phyloP scores from a whole-genome alignment of 2,329 filamentous ascomycete species.

The Raffaelea albimanens region DNA sequence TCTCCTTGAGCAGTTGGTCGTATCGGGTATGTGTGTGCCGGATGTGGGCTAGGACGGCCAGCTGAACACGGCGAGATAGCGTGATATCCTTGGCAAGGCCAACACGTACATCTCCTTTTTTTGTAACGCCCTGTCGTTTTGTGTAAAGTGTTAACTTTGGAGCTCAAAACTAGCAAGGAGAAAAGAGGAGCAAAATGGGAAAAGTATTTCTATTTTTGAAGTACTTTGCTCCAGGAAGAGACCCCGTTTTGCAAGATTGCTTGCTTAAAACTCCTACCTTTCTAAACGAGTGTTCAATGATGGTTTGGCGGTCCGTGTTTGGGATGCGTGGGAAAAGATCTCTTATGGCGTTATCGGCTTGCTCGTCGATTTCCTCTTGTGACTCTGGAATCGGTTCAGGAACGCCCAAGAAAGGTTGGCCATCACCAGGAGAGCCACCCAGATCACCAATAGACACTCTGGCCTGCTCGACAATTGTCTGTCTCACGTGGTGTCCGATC shows the following conservation, averaged over 20 bases:
- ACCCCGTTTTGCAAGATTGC: too few species aligned
- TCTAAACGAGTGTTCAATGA: conserved; percentile 54
- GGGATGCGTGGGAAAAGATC: conserved; percentile 59
- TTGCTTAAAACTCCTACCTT: conserved; percentile 43
- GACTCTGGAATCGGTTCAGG: conserved; percentile 51
- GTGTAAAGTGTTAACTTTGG: too few species aligned
- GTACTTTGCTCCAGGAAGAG: not conserved
- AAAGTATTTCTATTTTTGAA: not conserved
- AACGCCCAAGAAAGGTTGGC: conserved; percentile 14
- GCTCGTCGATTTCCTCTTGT: conserved; percentile 50
- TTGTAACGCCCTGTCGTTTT: conserved; percentile 32
- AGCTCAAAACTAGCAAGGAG: not conserved
- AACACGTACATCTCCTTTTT: conserved; percentile 46
- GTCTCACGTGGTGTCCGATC: conserved; percentile 50
- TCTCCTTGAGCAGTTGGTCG: conserved; percentile 50
- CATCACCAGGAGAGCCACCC: conserved; percentile 17
- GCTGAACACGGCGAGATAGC: conserved; percentile 52
- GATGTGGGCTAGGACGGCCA: conserved; percentile 58
- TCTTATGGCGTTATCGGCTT: conserved; percentile 52
- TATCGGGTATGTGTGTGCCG: conserved; percentile 59
- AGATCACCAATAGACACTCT: conserved; percentile 18
- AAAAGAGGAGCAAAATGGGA: not conserved
- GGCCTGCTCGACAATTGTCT: conserved; percentile 50
- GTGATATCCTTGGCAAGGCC: conserved; percentile 46
- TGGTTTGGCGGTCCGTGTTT: conserved; percentile 51